A percentile compares a stretch with the other conserved stretches of the same genome.
These are phyloP conservation scores for Stephania japonica DNA, from an alignment of 164 flowering plant genomes.

Conservation along the genomic window DNA sequence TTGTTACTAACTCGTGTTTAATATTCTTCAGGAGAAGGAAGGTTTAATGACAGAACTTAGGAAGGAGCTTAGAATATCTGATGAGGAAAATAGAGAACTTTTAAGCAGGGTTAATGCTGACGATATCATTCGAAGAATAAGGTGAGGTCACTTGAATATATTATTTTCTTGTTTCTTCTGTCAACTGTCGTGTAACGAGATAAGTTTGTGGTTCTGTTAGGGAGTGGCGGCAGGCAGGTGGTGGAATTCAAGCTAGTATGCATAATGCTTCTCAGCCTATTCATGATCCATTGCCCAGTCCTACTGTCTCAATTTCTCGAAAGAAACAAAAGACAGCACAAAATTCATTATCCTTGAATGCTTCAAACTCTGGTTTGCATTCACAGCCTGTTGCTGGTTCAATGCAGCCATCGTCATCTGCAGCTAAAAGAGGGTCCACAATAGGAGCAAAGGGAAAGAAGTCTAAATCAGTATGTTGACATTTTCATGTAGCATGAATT, in stretches of 20 bases:
- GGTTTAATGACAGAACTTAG: constrained; percentile 85
- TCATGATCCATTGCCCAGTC: constrained; percentile 65
- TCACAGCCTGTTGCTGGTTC: constrained; percentile 32
- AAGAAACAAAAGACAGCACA: constrained; percentile 71
- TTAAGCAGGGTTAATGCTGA: constrained; percentile 67
- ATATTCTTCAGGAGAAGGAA: constrained; percentile 69
- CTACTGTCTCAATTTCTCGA: constrained; percentile 71
- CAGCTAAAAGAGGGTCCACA: constrained; percentile 28
- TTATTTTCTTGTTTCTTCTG: constrained; percentile 1
- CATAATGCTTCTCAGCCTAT: constrained; percentile 40
- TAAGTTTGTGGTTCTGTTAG: constrained; percentile 28
- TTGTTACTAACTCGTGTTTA: constrained; percentile 11
- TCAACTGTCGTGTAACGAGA: background rate
- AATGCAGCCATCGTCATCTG: constrained; percentile 42
- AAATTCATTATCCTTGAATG: constrained; percentile 36
- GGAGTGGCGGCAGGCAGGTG: constrained; percentile 84
- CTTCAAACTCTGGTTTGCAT: constrained; percentile 36
- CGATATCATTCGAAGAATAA: constrained; percentile 67
- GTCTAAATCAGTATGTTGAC: constrained; percentile 44
- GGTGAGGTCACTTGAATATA: constrained; percentile 33
- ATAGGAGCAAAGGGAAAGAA: constrained; percentile 37
- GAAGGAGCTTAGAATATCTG: constrained; percentile 83
- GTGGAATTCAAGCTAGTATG: constrained; percentile 48
- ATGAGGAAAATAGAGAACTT: constrained; percentile 88
- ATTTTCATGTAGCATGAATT: background rate